These are phyloP conservation scores for Corylus avellana DNA, from an alignment of 306 rosid species.

Conservation along the genomic window DNA sequence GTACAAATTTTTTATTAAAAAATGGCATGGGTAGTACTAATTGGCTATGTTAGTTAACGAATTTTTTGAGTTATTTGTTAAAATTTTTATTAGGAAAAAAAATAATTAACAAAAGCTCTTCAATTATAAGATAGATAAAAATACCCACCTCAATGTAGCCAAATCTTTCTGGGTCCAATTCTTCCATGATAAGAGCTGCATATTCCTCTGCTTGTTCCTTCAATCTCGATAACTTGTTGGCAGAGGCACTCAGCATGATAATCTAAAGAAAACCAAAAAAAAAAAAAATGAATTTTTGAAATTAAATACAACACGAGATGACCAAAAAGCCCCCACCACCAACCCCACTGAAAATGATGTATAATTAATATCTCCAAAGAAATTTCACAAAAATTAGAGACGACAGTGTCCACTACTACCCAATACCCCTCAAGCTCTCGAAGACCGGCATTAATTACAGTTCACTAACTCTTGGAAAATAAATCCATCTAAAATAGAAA, in stretches of 20 bases:
- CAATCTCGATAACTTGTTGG: slow-evolving; percentile 89
- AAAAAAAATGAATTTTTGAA: neutral
- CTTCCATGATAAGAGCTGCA: slow-evolving; percentile 98
- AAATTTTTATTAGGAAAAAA: too few species aligned
- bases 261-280: slow-evolving; percentile 45
- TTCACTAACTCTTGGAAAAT: slow-evolving; percentile 52
- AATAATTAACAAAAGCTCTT: too few species aligned
- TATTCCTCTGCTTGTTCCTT: slow-evolving; percentile 99
- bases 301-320: slow-evolving; percentile 20
- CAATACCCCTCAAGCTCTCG: slow-evolving; percentile 22
- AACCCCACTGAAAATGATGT: slow-evolving; percentile 59
- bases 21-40: too few species aligned
- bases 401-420: slow-evolving; percentile 35
- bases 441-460: slow-evolving; percentile 27
- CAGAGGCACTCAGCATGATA: slow-evolving; percentile 93
- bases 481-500: slow-evolving; percentile 39
- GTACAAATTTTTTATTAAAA: too few species aligned
- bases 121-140: neutral
- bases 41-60: too few species aligned
- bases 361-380: slow-evolving; percentile 24
- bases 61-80: too few species aligned
- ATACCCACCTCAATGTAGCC: slow-evolving; percentile 91
- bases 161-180: slow-evolving; percentile 90
- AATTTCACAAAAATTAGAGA: slow-evolving; percentile 35
- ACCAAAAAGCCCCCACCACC: slow-evolving; percentile 63